Base-by-base conservation (phyloP, 1,284 basidiomycete species). In the Hemileia vastatrix region DNA sequence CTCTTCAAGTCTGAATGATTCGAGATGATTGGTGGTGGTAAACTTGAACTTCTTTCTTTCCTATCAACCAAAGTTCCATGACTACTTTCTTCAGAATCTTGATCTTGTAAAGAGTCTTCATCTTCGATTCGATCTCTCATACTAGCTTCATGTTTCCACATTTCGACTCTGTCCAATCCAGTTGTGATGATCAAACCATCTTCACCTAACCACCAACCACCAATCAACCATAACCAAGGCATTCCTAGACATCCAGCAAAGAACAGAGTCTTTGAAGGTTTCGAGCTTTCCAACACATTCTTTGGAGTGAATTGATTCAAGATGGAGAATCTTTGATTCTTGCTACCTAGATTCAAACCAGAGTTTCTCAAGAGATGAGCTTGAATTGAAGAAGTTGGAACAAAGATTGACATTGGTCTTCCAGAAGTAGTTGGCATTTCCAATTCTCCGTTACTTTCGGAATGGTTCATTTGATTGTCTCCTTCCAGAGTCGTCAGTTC, bases 121-220 rank as follows among this genome's bases (percentile, higher is more conserved):
- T 21, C 57, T n/a, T 43, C 59, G 54, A 48, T 23, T 8, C 54
- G 24, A 9, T 40, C 54, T 40, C 36, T 45, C 60, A 63, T 56
- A 53, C 64, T 65, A 9, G 67, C 65, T 51, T 69, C 67, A 56
- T 69, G 69, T 56, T 64, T 63, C 67, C 67, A 70, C 24, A 68
- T 61, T 33, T 69, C 67, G 5, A 67, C 57, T 23, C 64, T 65
- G 33, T 36, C 50, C 8, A 64, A 50, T 6, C 54, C 48, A 13
- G 63, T 63, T 18, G 52, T 50, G 33, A 48, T 18, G 33, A 66
- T 23, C 8, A 11, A 24, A 5, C 68, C 69, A 49, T 70, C 64
- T 0, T 60, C 36, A 11, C 36, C 36, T 40, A 40, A 40, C 36
- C 36, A 40, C 36, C 36, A 40, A 11, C 36, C 36, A 11, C 36